These are phyloP conservation scores for Aureobasidium melanogenum DNA, from an alignment of 2,329 filamentous ascomycete species.

Conservation along the genomic window DNA sequence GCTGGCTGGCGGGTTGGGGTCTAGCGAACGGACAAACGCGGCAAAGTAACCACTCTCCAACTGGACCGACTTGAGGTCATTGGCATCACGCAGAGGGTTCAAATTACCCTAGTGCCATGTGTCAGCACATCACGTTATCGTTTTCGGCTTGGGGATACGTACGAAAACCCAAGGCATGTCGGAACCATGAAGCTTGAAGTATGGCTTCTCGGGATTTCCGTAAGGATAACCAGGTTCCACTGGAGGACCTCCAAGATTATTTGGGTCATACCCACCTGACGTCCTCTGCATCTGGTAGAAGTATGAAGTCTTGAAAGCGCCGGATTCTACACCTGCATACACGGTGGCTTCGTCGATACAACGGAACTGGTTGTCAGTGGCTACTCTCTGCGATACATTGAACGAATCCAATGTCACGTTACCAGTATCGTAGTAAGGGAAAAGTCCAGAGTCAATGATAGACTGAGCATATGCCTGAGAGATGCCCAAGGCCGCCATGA, in stretches of 20 bases:
- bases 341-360: conserved; percentile 53
- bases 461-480: conserved; percentile 29
- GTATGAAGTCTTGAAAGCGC: conserved; percentile 42
- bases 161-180: conserved; percentile 46
- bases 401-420: conserved; percentile 48
- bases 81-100: conserved; percentile 38
- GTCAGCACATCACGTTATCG: conserved; percentile 12
- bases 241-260: conserved; percentile 42
- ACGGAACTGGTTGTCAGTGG: conserved; percentile 51
- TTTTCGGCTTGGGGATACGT: conserved; percentile 26
- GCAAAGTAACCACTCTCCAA: conserved; percentile 42
- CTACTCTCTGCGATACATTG: conserved; percentile 45
- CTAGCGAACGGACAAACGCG: conserved; percentile 40
- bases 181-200: conserved; percentile 50
- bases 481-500: conserved; percentile 39
- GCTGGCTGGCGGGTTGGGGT: conserved; percentile 41
- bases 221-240: conserved; percentile 29
- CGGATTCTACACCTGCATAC: conserved; percentile 38
- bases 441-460: conserved; percentile 39
- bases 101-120: conserved; percentile 20
- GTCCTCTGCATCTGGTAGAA: conserved; percentile 54
- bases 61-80: conserved; percentile 41
- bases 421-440: conserved; percentile 40
- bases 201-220: conserved; percentile 43
- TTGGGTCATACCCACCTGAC: conserved; percentile 46